Conservation (phyloP, 441 rosid species). For the Mallotus repandus region DNA sequence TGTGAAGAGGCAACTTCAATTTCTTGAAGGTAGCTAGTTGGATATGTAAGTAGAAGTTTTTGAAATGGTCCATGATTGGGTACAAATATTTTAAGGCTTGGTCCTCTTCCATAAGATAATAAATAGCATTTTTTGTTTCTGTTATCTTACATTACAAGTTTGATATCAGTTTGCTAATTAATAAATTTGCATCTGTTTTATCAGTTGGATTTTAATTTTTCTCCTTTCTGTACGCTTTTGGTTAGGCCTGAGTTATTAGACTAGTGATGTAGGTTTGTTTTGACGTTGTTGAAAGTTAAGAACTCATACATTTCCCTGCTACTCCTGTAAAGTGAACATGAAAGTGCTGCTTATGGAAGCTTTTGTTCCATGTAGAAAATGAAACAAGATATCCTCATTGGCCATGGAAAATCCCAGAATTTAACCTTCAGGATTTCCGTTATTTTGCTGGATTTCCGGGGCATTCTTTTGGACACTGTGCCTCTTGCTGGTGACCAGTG, state of each 20-base stretch:
- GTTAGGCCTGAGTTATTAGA: neutral
- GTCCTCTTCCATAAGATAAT: neutral
- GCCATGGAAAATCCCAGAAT: conserved; percentile 14
- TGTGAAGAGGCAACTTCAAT: neutral
- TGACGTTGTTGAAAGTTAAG: too few relatives aligned
- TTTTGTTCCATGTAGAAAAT: neutral
- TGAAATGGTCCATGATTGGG: conserved; percentile 5
- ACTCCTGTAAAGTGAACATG: neutral
- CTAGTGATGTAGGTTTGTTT: neutral
- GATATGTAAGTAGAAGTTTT: neutral
- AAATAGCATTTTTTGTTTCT: neutral
- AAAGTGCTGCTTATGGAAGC: neutral
- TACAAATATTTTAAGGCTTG: neutral
- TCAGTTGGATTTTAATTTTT: neutral
- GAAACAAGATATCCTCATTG: neutral
- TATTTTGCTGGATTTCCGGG: conserved; percentile 35
- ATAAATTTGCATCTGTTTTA: neutral
- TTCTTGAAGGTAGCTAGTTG: conserved; percentile 5
- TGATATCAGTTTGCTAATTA: neutral
- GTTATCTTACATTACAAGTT: neutral
- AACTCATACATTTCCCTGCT: too few relatives aligned
- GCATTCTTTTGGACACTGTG: conserved; percentile 23
- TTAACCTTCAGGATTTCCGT: conserved; percentile 4
- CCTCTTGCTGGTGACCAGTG: conserved; percentile 5
- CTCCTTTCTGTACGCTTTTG: neutral